Conservation (phyloP, 768 basidiomycete species). For the Multifurca ochricompacta region DNA sequence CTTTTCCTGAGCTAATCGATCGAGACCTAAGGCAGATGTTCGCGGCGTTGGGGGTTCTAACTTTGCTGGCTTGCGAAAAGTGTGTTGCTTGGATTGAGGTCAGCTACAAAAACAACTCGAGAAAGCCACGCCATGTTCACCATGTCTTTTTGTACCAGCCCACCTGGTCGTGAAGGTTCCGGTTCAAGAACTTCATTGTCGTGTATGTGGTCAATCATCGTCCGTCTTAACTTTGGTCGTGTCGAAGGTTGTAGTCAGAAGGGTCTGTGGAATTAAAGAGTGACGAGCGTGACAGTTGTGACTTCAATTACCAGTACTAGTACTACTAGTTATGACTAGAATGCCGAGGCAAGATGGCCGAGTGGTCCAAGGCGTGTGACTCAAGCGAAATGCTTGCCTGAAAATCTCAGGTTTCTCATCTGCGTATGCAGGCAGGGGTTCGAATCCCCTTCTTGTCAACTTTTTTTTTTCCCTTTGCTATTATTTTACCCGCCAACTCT, state of each 20-base stretch:
- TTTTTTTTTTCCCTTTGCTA: background rate
- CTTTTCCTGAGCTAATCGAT: conserved; percentile 85
- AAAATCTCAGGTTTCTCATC: conserved; percentile 24
- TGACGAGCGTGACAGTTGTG: too few species aligned
- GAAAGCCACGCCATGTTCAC: conserved; percentile 32
- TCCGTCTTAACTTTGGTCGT: too few species aligned
- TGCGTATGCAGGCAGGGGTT: conserved; percentile 26
- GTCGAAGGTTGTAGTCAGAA: too few species aligned
- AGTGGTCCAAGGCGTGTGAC: conserved; percentile 29
- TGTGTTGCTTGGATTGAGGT: conserved; percentile 50
- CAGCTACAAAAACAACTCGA: conserved; percentile 2
- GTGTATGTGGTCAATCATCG: conserved; percentile 27
- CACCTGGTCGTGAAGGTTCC: conserved; percentile 69
- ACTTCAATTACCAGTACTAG: too few species aligned
- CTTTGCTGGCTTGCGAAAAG: conserved; percentile 69
- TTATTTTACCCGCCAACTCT: too few species aligned
- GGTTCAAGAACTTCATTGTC: conserved; percentile 81
- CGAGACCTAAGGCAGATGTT: conserved; percentile 76
- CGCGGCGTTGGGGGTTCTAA: conserved; percentile 73
- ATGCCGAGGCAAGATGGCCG: conserved; percentile 26
- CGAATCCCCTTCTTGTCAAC: conserved; percentile 27
- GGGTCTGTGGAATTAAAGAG: too few species aligned
- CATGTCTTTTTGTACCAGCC: conserved; percentile 59
- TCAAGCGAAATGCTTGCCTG: conserved; percentile 27
- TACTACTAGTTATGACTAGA: conserved; percentile 1